Percentiles rank a stretch among this genome's conserved stretches.
phyloP scores from a whole-genome alignment of 2,329 filamentous ascomycete species.

The Talaromyces sp. region DNA sequence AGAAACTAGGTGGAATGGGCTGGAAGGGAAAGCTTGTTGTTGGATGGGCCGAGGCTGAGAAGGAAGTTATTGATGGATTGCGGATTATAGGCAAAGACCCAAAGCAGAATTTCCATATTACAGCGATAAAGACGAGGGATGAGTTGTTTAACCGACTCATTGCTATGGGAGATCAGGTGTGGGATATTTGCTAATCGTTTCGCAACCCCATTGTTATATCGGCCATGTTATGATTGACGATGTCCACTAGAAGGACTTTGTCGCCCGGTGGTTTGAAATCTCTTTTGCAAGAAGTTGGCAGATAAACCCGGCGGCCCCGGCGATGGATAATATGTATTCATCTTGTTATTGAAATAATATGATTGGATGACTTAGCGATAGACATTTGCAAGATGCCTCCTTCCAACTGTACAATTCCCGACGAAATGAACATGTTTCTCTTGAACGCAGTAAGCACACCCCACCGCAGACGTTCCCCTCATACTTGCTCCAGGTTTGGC shows the following conservation, averaged over 20 bases:
- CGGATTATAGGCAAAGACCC: slow-evolving; percentile 57
- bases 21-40: slow-evolving; percentile 84
- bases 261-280: slow-evolving; percentile 50
- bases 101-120: slow-evolving; percentile 60
- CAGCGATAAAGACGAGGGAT: slow-evolving; percentile 68
- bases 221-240: background rate
- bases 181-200: slow-evolving; percentile 64
- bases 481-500: slow-evolving; percentile 1
- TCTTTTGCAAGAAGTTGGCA: slow-evolving; percentile 59
- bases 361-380: slow-evolving; percentile 45
- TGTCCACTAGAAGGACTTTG: slow-evolving; percentile 56
- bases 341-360: slow-evolving; percentile 17
- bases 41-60: slow-evolving; percentile 67
- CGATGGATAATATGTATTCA: slow-evolving; percentile 61
- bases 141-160: slow-evolving; percentile 78
- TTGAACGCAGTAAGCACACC: background rate
- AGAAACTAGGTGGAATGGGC: slow-evolving; percentile 75
- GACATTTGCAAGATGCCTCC: slow-evolving; percentile 60
- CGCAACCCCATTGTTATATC: background rate
- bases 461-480: slow-evolving; percentile 3
- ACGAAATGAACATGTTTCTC: background rate
- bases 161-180: slow-evolving; percentile 76
- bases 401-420: slow-evolving; percentile 27
- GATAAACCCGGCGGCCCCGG: slow-evolving; percentile 63
- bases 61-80: slow-evolving; percentile 72